phyloP scores from a whole-genome alignment of 345 rosid species.

The Sisymbrium altissimum region DNA sequence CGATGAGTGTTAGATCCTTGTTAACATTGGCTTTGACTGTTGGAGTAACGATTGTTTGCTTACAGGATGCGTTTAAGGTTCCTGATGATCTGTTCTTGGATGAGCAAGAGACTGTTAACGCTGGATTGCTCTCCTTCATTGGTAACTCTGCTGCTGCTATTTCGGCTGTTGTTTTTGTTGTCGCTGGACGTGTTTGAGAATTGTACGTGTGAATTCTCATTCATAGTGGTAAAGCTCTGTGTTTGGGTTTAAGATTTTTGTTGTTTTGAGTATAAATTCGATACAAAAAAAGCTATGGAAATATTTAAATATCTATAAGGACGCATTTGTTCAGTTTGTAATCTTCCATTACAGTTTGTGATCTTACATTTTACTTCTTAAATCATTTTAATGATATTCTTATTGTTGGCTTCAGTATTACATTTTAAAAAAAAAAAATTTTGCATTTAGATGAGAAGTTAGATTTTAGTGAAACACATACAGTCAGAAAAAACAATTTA shows the following conservation, averaged over 20 bases:
- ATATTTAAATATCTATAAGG: not conserved
- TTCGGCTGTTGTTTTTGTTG: slow-evolving; percentile 5
- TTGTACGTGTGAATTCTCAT: not conserved
- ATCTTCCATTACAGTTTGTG: not conserved
- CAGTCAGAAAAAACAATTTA: too few species aligned
- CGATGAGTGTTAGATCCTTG: slow-evolving; percentile 35
- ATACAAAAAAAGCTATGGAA: too few species aligned
- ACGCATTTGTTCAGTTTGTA: not conserved
- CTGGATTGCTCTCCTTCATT: slow-evolving; percentile 29
- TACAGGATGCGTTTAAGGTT: slow-evolving; percentile 35
- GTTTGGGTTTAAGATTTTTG: not conserved
- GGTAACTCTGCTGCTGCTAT: slow-evolving; percentile 32
- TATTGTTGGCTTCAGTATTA: not conserved
- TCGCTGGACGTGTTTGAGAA: slow-evolving; percentile 16
- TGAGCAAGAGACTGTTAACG: slow-evolving; percentile 24
- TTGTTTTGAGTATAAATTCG: slow-evolving; percentile 7
- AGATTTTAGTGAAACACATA: not conserved
- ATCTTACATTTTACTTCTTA: not conserved
- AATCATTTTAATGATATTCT: not conserved
- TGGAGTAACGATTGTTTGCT: slow-evolving; percentile 22
- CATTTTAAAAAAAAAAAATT: too few species aligned
- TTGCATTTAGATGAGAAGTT: not conserved
- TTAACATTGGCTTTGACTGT: slow-evolving; percentile 20
- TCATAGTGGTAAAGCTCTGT: not conserved
- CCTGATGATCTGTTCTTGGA: slow-evolving; percentile 36